These are phyloP conservation scores for Candida andamanensis DNA, from an alignment of 805 yeast genomes.

Conservation along the genomic window DNA sequence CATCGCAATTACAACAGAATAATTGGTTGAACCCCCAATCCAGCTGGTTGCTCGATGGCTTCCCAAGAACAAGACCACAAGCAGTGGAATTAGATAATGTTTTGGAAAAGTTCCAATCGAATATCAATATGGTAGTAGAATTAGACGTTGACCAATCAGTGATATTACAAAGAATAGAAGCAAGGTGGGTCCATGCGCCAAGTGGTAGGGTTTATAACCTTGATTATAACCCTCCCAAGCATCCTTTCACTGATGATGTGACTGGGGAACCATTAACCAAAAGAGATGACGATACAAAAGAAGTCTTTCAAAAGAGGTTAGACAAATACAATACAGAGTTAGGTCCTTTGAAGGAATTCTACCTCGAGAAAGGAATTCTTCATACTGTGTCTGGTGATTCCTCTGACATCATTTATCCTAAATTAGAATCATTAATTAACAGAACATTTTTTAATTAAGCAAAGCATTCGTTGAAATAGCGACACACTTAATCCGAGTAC, in stretches of 20 bases:
- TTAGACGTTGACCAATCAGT: constrained; percentile 82
- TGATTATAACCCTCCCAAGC: constrained; percentile 85
- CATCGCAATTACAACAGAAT: constrained; percentile 38
- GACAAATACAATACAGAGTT: constrained; percentile 55
- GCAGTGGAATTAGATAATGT: constrained; percentile 54
- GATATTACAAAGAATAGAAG: constrained; percentile 74
- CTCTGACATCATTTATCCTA: constrained; percentile 79
- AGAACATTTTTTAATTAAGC: neutral
- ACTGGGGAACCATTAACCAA: constrained; percentile 84
- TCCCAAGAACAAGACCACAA: constrained; percentile 77
- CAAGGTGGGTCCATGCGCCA: constrained; percentile 77
- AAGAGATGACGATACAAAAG: constrained; percentile 79
- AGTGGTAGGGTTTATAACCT: constrained; percentile 86
- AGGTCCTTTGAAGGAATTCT: constrained; percentile 62
- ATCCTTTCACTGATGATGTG: constrained; percentile 74
- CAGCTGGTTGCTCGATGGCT: constrained; percentile 84
- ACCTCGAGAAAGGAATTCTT: constrained; percentile 41
- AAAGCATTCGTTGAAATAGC: neutral
- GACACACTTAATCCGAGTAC: too few relatives aligned
- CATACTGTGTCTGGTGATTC: constrained; percentile 66
- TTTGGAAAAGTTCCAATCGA: constrained; percentile 32
- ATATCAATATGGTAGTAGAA: constrained; percentile 75
- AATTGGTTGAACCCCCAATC: constrained; percentile 41
- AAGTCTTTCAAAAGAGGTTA: constrained; percentile 63
- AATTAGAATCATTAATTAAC: constrained; percentile 29